These are phyloP conservation scores for Monosporozyma yasuniensis DNA, from an alignment of 805 yeast species.

Conservation along the genomic window DNA sequence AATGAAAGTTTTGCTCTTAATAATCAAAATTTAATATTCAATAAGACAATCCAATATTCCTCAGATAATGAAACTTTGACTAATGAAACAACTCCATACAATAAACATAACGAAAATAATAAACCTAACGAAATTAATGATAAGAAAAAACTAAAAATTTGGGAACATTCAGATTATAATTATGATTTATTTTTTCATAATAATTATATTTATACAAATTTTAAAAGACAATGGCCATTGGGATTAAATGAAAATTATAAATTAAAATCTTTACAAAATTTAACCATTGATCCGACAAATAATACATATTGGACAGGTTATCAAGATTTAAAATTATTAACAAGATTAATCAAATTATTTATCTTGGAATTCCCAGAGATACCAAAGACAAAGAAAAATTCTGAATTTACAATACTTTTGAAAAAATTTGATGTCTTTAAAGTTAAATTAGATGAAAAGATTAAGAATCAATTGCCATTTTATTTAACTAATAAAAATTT, in stretches of 20 bases:
- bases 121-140: not conserved
- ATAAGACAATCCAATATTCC: not conserved
- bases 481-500: conserved; percentile 7
- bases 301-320: conserved; percentile 22
- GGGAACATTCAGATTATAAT: conserved; percentile 21
- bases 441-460: conserved; percentile 7
- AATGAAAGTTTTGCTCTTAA: not conserved
- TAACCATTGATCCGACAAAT: conserved; percentile 1
- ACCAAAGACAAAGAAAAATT: conserved; percentile 15
- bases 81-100: not conserved
- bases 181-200: conserved; percentile 13
- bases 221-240: conserved; percentile 24
- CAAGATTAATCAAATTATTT: conserved; percentile 14
- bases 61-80: not conserved
- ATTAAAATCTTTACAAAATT: conserved; percentile 13
- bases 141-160: conserved; percentile 14
- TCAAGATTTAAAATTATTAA: conserved; percentile 14
- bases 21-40: not conserved
- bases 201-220: conserved; percentile 10
- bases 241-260: conserved; percentile 20
- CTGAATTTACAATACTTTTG: conserved; percentile 14
- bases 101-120: not conserved
- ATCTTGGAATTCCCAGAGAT: conserved; percentile 21
- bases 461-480: conserved; percentile 10
- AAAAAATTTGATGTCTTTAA: conserved; percentile 15